Base-by-base conservation (phyloP, 1,284 basidiomycete species). In the Moniliophthora roreri region DNA sequence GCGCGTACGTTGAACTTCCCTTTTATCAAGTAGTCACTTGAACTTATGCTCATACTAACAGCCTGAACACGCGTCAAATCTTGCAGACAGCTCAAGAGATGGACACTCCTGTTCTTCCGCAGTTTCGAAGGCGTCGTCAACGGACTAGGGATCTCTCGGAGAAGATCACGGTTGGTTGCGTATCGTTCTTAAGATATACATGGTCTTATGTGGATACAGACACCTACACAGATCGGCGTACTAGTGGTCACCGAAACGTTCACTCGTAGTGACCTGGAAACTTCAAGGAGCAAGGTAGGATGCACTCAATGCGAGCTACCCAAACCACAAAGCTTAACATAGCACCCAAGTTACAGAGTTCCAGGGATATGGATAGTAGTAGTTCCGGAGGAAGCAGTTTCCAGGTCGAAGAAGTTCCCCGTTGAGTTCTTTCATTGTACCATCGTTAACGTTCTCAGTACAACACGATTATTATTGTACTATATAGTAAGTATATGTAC, bases 21-120 rank as follows among this genome's bases (percentile, higher is more conserved):
- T 51, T 15, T 32, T 32, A n/a, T 5, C 15, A 9, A 21, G 1
- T 28, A 15, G 18, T 21, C 28, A 28, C n/a, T 11, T 32, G 24
- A 11, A 10, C 20, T 38, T 23, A 32, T 28, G 0, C 28, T 11
- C 10, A 4, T 26, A 46, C n/a, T 34, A 8, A n/a, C 46, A 68
- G 68, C 4, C 53, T 69, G 4, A 69, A 69, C 46, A 64, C 68
- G 35, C 66, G 68, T 42, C 65, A 66, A 53, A 63, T 66, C 21
- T 56, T 68, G 23, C 58, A 64, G 18, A 56, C 53, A 10, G 50
- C 50, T 23, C 50, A 52, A 23, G 58, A 61, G 23, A 56, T 62
- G 37, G 55, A 62, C 9, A 58, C 63, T 8, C 56, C 62, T 2
- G 54, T 60, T 34, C 42, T 60, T 39, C 53, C 59, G 35, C 53